These are phyloP conservation scores for Pleurotus tuber-regium DNA, from an alignment of 768 basidiomycete genomes.

Conservation along the genomic window DNA sequence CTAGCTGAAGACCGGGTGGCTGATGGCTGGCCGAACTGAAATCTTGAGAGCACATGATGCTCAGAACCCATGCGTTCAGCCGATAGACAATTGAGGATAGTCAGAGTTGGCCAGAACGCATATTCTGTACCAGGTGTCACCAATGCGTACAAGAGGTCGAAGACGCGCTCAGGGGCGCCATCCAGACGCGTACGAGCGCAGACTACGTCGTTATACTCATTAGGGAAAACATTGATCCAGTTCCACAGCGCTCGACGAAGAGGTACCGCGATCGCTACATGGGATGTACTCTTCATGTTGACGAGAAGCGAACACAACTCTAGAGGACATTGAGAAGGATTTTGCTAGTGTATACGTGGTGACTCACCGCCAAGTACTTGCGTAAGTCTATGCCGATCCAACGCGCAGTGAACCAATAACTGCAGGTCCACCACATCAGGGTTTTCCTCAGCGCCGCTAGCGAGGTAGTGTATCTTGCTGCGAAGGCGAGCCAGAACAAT, in stretches of 20 bases:
- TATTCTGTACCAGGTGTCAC: conserved; percentile 44
- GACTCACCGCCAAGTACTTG: conserved; percentile 68
- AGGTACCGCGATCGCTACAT: conserved; percentile 66
- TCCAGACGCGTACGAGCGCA: conserved; percentile 64
- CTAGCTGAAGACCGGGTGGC: conserved; percentile 18
- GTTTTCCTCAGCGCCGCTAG: conserved; percentile 34
- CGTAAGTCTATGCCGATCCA: conserved; percentile 67
- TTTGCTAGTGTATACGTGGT: neutral
- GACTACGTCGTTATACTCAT: conserved; percentile 75
- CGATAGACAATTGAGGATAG: conserved; percentile 69
- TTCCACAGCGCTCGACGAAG: conserved; percentile 85
- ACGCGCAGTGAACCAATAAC: conserved; percentile 72
- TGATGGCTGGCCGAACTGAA: neutral
- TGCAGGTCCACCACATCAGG: conserved; percentile 75
- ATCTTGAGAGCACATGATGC: conserved; percentile 35
- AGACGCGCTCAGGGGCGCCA: conserved; percentile 82
- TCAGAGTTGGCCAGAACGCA: conserved; percentile 78
- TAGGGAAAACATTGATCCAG: conserved; percentile 79
- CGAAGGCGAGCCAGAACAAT: conserved; percentile 72
- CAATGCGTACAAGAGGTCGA: conserved; percentile 69
- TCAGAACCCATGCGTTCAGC: conserved; percentile 69
- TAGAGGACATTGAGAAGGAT: conserved; percentile 21
- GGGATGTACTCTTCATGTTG: conserved; percentile 75
- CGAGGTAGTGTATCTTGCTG: conserved; percentile 65
- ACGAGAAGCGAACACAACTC: conserved; percentile 82